These are phyloP conservation scores for Cyclotella choctawhatcheeana DNA, from an alignment of 108 stramenopile genomes.

Conservation along the genomic window DNA sequence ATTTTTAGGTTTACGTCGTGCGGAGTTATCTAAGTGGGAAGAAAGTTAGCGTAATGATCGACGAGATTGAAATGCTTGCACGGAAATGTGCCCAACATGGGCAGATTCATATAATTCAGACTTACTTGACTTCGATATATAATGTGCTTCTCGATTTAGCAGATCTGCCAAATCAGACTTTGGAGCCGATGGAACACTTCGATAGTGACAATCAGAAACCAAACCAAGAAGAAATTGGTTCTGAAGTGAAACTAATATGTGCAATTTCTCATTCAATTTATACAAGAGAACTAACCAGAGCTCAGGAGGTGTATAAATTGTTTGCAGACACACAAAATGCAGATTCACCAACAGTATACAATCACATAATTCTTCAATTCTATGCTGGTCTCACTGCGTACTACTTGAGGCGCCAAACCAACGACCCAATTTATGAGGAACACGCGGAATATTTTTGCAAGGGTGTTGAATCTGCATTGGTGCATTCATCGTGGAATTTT, in stretches of 20 bases:
- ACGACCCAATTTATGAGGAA: background rate
- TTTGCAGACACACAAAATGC: background rate
- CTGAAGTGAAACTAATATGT: background rate
- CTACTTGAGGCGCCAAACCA: background rate
- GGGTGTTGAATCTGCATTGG: background rate
- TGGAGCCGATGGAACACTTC: background rate
- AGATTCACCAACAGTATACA: background rate
- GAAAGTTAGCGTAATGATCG: background rate
- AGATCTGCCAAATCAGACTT: background rate
- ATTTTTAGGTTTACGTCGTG: background rate
- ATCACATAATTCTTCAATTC: background rate
- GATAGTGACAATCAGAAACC: background rate
- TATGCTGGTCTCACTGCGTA: constrained; percentile 4
- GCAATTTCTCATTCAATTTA: background rate
- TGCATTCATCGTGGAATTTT: constrained; percentile 8
- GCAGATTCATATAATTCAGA: background rate
- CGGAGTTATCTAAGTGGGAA: constrained; percentile 1
- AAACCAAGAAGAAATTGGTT: background rate
- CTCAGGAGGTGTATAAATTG: background rate
- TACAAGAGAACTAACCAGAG: constrained; percentile 3
- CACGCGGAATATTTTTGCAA: background rate
- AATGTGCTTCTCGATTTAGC: background rate
- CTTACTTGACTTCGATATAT: background rate
- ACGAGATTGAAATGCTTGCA: constrained; percentile 10
- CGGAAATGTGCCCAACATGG: background rate